Percentiles rank a stretch among this genome's conserved stretches.
phyloP scores from a whole-genome alignment of 2,329 filamentous ascomycete species.

The Verticillium klebahnii region DNA sequence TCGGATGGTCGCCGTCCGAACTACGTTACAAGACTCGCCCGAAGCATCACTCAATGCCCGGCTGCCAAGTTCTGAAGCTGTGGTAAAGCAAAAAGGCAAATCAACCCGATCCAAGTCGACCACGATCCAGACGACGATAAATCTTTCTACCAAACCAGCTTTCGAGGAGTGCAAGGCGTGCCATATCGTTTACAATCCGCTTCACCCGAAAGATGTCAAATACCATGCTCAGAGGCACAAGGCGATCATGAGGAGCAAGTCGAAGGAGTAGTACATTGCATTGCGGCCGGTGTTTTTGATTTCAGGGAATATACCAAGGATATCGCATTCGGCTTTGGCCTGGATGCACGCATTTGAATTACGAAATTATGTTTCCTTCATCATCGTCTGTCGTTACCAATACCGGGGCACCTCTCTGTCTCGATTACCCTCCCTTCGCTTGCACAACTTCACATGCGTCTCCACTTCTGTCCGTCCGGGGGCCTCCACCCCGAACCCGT shows the following conservation, averaged over 20 bases:
- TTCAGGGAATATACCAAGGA: neutral
- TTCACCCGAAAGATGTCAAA: constrained; percentile 38
- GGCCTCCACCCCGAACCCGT: neutral
- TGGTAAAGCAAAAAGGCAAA: constrained; percentile 5
- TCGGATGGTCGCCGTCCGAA: neutral
- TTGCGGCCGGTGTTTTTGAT: neutral
- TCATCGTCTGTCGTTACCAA: neutral
- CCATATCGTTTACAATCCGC: constrained; percentile 38
- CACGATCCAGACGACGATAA: constrained; percentile 37
- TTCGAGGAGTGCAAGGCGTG: constrained; percentile 39
- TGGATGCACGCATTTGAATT: neutral
- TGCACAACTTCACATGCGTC: neutral
- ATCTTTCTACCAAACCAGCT: constrained; percentile 33
- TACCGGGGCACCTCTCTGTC: neutral
- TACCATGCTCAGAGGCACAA: constrained; percentile 36
- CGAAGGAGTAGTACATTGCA: neutral
- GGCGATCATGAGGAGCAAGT: constrained; percentile 12
- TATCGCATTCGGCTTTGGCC: neutral
- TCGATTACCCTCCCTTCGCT: too few relatives aligned
- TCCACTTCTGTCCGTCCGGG: neutral
- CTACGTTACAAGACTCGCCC: neutral
- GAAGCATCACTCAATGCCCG: neutral
- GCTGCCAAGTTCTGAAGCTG: neutral
- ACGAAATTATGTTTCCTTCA: neutral
- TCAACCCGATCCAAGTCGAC: constrained; percentile 10